Percentiles rank a stretch among this genome's conserved stretches.
phyloP scores from a whole-genome alignment of 2,329 filamentous ascomycete genomes.

The Cladophialophora immunda region DNA sequence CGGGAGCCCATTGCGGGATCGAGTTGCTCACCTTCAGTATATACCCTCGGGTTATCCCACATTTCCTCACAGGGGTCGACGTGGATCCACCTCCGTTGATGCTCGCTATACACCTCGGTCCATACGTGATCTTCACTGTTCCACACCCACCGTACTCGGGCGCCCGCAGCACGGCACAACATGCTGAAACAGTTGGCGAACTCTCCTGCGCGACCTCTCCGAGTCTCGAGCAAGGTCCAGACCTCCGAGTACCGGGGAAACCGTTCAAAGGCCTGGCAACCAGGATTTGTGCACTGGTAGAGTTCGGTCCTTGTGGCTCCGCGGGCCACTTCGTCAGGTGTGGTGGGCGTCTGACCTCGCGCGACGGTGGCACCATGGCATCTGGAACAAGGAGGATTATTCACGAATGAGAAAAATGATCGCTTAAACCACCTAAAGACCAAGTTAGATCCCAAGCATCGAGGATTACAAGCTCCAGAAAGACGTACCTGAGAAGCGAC shows the following conservation, averaged over 20 bases:
- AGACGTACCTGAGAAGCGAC: constrained; percentile 78
- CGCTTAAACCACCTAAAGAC: constrained; percentile 87
- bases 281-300: constrained; percentile 81
- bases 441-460: constrained; percentile 25
- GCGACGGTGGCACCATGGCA: constrained; percentile 85
- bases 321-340: constrained; percentile 86
- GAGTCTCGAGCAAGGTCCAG: constrained; percentile 87
- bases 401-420: constrained; percentile 95
- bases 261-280: constrained; percentile 81
- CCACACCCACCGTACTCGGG: constrained; percentile 96
- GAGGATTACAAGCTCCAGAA: constrained; percentile 15
- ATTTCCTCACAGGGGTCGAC: constrained; percentile 93
- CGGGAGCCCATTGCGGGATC: constrained; percentile 7
- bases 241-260: constrained; percentile 96
- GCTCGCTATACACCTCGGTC: constrained; percentile 96
- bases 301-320: constrained; percentile 88
- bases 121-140: constrained; percentile 97
- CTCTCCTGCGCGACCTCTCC: constrained; percentile 87
- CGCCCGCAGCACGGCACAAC: constrained; percentile 92
- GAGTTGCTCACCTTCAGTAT: constrained; percentile 74
- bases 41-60: constrained; percentile 93
- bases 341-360: constrained; percentile 82
- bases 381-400: constrained; percentile 85
- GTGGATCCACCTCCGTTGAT: constrained; percentile 94
- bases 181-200: constrained; percentile 99